Conservation (phyloP, 495 filamentous ascomycete genomes). For the Neurospora sp. region DNA sequence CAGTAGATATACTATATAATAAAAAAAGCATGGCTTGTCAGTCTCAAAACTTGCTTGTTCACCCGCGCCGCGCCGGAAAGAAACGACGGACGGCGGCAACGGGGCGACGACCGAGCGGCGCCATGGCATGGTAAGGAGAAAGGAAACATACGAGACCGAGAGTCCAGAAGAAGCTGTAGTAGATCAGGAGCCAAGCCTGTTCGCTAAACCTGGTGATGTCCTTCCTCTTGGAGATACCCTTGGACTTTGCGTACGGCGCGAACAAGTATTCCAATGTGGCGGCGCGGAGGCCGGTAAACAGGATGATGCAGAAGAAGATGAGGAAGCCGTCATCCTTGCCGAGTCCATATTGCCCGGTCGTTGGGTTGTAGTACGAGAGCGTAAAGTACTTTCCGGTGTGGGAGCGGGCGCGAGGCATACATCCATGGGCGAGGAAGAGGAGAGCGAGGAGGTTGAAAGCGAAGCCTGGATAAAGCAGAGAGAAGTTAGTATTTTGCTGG, state of each 20-base stretch:
- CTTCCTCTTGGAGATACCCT: constrained; percentile 64
- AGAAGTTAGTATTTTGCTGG: background rate
- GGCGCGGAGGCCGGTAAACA: constrained; percentile 81
- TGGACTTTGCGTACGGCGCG: constrained; percentile 56
- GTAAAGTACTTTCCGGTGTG: constrained; percentile 77
- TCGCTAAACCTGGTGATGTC: constrained; percentile 74
- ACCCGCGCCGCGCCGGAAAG: background rate
- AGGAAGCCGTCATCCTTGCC: constrained; percentile 74
- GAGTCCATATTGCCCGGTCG: constrained; percentile 55
- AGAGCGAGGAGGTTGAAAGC: constrained; percentile 53
- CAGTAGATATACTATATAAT: constrained; percentile 63
- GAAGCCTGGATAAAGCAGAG: constrained; percentile 11
- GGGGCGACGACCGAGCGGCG: background rate
- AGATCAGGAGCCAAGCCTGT: constrained; percentile 81
- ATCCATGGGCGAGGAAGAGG: constrained; percentile 65
- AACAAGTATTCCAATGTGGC: constrained; percentile 78
- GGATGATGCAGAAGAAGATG: constrained; percentile 67
- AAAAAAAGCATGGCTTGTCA: constrained; percentile 8
- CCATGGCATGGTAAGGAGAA: background rate
- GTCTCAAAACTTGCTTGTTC: background rate
- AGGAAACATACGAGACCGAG: constrained; percentile 65
- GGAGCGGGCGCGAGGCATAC: constrained; percentile 65
- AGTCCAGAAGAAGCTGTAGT: constrained; percentile 68
- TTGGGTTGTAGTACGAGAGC: constrained; percentile 68
- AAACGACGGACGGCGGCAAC: background rate